Conservation (phyloP, 2,329 filamentous ascomycete species). For the Raffaelea albimanens region DNA sequence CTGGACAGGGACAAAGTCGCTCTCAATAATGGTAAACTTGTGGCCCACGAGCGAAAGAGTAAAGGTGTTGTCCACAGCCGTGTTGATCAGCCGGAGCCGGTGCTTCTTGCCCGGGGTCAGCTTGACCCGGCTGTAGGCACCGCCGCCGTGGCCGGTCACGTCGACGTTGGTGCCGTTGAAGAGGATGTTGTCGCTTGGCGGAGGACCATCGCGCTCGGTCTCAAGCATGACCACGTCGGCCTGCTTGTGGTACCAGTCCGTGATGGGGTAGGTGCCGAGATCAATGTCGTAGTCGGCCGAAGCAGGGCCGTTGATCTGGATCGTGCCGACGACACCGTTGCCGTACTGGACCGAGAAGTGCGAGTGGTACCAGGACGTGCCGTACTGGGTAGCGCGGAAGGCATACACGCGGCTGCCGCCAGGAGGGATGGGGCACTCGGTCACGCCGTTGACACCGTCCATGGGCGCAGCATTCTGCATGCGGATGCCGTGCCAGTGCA, state of each 20-base stretch:
- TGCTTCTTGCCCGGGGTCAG: constrained; percentile 33
- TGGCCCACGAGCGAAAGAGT: constrained; percentile 39
- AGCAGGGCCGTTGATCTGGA: constrained; percentile 39
- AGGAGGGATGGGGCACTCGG: constrained; percentile 30
- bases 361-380: constrained; percentile 34
- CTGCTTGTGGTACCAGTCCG: constrained; percentile 3
- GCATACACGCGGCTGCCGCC: constrained; percentile 24
- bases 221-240: not conserved
- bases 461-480: constrained; percentile 33
- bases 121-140: constrained; percentile 19
- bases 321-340: constrained; percentile 40
- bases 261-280: constrained; percentile 32
- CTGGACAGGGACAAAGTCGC: constrained; percentile 39
- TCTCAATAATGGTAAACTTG: constrained; percentile 36
- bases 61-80: constrained; percentile 36
- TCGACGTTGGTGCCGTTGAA: constrained; percentile 30
- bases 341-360: constrained; percentile 40
- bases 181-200: constrained; percentile 24
- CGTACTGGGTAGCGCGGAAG: constrained; percentile 28
- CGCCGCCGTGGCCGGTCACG: constrained; percentile 18
- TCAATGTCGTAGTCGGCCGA: constrained; percentile 43
- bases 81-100: constrained; percentile 37
- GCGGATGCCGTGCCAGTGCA: constrained; percentile 41
- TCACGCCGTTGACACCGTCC: constrained; percentile 35
- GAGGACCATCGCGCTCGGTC: constrained; percentile 12